phyloP scores from a whole-genome alignment of 2,329 filamentous ascomycete genomes.

The Decorospora gaudefroyi region DNA sequence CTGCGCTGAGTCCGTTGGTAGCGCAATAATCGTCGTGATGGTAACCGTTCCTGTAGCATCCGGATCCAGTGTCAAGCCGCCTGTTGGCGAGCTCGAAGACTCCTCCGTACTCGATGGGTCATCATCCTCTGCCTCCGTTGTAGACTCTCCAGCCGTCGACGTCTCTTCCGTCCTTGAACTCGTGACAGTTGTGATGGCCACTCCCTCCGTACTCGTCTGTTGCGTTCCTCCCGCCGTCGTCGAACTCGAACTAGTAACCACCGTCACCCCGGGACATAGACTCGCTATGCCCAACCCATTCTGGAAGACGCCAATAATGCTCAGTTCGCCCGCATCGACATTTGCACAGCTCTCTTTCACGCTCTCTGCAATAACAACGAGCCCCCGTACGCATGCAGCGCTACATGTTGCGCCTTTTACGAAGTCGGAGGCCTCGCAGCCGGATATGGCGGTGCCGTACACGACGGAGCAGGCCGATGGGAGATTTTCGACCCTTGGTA shows the following conservation, averaged over 20 bases:
- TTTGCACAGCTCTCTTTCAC: slow-evolving; percentile 44
- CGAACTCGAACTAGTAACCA: slow-evolving; percentile 24
- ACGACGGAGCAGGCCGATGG: slow-evolving; percentile 46
- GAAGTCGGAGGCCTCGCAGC: slow-evolving; percentile 51
- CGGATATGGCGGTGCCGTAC: slow-evolving; percentile 50
- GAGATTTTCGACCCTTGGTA: slow-evolving; percentile 49
- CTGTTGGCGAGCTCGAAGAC: slow-evolving; percentile 11
- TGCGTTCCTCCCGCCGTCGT: too few species aligned
- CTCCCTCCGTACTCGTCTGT: slow-evolving; percentile 8
- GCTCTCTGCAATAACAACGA: slow-evolving; percentile 41
- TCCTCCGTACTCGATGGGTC: slow-evolving; percentile 10
- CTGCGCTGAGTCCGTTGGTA: slow-evolving; percentile 13
- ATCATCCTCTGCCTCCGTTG: slow-evolving; percentile 8
- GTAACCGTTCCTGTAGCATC: slow-evolving; percentile 19
- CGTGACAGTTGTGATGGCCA: slow-evolving; percentile 20
- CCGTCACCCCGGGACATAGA: slow-evolving; percentile 47
- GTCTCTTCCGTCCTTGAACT: slow-evolving; percentile 5
- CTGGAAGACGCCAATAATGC: slow-evolving; percentile 52
- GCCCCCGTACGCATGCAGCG: slow-evolving; percentile 47
- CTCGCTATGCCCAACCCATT: slow-evolving; percentile 45
- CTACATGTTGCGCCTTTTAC: slow-evolving; percentile 38
- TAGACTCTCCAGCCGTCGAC: slow-evolving; percentile 6
- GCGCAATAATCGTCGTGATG: slow-evolving; percentile 6
- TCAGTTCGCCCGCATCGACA: slow-evolving; percentile 45
- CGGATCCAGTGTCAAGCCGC: slow-evolving; percentile 20